phyloP scores from a whole-genome alignment of 768 basidiomycete species.

The Mycena epipterygia region DNA sequence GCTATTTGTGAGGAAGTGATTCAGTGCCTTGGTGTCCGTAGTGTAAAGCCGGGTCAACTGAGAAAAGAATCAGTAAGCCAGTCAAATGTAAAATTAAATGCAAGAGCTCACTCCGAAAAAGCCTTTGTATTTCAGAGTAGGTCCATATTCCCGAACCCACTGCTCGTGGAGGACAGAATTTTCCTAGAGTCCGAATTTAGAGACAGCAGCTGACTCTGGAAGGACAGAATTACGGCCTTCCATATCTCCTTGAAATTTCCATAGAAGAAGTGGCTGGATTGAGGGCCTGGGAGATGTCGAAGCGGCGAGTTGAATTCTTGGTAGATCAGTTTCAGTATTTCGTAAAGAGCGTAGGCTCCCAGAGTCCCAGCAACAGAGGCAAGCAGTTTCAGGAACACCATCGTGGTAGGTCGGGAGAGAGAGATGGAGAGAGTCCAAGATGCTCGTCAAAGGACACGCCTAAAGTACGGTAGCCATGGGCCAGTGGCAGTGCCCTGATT shows the following conservation, averaged over 20 bases:
- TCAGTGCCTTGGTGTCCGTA: slow-evolving; percentile 24
- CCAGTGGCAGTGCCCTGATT: not conserved
- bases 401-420: not conserved
- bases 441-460: not conserved
- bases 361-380: slow-evolving; percentile 10
- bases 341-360: slow-evolving; percentile 21
- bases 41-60: slow-evolving; percentile 23
- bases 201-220: not conserved
- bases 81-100: not conserved
- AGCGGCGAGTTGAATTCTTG: slow-evolving; percentile 25
- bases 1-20: slow-evolving; percentile 30
- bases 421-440: not conserved
- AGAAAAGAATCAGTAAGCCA: not conserved
- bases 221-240: slow-evolving; percentile 7
- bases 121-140: slow-evolving; percentile 21
- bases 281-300: slow-evolving; percentile 24
- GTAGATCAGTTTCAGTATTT: slow-evolving; percentile 1
- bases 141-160: slow-evolving; percentile 30
- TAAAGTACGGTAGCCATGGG: not conserved
- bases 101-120: slow-evolving; percentile 14
- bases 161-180: slow-evolving; percentile 22
- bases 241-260: slow-evolving; percentile 27
- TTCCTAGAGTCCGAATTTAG: slow-evolving; percentile 1
- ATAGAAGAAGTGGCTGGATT: slow-evolving; percentile 23
- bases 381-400: slow-evolving; percentile 17